phyloP scores from a whole-genome alignment of 495 filamentous ascomycete species.

The Neurospora tetraspora region DNA sequence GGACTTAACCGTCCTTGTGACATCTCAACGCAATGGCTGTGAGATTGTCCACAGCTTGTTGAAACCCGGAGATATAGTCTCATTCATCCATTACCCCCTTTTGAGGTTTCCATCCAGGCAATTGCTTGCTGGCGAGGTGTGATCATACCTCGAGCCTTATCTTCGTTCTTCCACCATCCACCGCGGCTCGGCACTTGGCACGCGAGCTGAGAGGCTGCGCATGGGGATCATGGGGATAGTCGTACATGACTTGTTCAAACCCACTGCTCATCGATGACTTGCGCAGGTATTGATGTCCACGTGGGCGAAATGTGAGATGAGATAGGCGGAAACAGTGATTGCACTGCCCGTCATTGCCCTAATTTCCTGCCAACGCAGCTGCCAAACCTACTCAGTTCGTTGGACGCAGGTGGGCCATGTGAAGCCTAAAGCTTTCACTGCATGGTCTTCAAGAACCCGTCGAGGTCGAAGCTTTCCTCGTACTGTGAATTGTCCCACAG shows the following conservation, averaged over 20 bases:
- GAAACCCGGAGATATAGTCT: background rate
- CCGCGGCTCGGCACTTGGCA: background rate
- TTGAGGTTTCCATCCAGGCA: background rate
- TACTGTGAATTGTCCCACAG: constrained; percentile 95
- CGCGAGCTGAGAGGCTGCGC: background rate
- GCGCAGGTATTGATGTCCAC: background rate
- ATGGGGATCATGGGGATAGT: background rate
- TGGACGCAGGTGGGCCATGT: background rate
- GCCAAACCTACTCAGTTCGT: background rate
- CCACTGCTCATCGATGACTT: background rate
- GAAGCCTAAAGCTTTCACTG: constrained; percentile 29
- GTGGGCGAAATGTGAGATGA: no score
- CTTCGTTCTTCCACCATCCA: background rate
- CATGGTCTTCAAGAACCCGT: constrained; percentile 87
- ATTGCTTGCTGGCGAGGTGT: background rate
- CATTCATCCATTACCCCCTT: background rate
- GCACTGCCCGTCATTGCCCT: no score
- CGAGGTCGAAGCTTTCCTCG: constrained; percentile 91
- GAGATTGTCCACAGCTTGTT: background rate
- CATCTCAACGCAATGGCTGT: background rate
- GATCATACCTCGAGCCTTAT: background rate
- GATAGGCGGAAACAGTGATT: no score
- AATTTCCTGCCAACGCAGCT: no score
- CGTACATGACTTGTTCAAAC: background rate
- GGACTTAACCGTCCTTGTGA: background rate